These are phyloP conservation scores for Ephemerocybe angulata DNA, from an alignment of 768 basidiomycete genomes.

Conservation along the genomic window DNA sequence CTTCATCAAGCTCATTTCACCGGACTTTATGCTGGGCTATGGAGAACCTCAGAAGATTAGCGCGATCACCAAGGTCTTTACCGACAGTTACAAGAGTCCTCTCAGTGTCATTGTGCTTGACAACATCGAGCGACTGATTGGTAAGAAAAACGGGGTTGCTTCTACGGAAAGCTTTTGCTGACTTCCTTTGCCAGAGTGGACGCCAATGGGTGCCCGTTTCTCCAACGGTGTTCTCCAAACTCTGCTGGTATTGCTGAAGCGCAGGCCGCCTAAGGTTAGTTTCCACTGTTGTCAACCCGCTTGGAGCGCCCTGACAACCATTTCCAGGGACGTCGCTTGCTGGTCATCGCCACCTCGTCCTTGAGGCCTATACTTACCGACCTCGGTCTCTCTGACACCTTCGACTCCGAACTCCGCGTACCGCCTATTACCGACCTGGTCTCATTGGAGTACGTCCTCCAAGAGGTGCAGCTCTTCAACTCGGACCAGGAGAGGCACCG, in stretches of 20 bases:
- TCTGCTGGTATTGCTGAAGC: slow-evolving; percentile 80
- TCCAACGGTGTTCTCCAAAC: slow-evolving; percentile 93
- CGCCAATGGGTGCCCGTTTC: slow-evolving; percentile 94
- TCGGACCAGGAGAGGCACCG: slow-evolving; percentile 48
- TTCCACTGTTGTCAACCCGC: background rate
- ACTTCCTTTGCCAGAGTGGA: slow-evolving; percentile 68
- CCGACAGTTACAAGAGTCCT: slow-evolving; percentile 96
- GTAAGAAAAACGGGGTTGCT: slow-evolving; percentile 39
- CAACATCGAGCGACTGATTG: slow-evolving; percentile 87
- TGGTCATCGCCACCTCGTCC: slow-evolving; percentile 91
- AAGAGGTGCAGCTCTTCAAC: slow-evolving; percentile 75
- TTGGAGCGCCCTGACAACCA: background rate
- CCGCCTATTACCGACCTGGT: slow-evolving; percentile 73
- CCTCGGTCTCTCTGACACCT: slow-evolving; percentile 83
- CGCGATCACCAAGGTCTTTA: slow-evolving; percentile 88
- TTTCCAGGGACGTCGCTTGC: slow-evolving; percentile 78
- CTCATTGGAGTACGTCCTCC: slow-evolving; percentile 72
- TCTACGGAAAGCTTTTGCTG: background rate
- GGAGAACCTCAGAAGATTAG: slow-evolving; percentile 90
- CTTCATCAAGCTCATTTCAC: slow-evolving; percentile 96
- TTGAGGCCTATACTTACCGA: slow-evolving; percentile 81
- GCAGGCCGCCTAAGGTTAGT: slow-evolving; percentile 82
- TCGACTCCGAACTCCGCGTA: slow-evolving; percentile 83
- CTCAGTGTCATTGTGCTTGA: slow-evolving; percentile 95
- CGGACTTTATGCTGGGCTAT: slow-evolving; percentile 95